phyloP scores from a whole-genome alignment of 1,284 basidiomycete species.

The Ustilago sp. region DNA sequence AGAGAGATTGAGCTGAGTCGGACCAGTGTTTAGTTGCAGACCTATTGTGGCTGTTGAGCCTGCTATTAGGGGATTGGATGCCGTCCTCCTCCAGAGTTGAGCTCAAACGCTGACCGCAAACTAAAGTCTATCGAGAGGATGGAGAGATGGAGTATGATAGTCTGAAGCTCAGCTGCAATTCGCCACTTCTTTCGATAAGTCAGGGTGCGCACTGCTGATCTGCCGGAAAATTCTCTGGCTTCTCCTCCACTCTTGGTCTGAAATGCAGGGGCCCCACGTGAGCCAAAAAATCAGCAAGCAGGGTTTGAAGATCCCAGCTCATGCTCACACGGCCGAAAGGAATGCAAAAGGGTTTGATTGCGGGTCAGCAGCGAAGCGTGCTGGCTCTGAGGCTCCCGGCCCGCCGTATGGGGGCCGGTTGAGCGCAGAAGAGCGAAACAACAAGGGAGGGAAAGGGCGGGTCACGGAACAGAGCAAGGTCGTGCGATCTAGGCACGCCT shows the following conservation, averaged over 20 bases:
- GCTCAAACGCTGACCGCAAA: neutral
- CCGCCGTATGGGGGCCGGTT: too few species aligned
- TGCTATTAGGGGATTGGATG: neutral
- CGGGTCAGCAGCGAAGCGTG: too few species aligned
- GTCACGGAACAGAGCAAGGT: too few species aligned
- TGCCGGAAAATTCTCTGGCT: constrained; percentile 3
- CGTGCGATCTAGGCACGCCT: too few species aligned
- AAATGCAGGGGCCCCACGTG: constrained; percentile 4
- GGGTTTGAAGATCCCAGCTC: too few species aligned
- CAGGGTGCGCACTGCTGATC: neutral
- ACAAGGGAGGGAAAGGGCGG: too few species aligned
- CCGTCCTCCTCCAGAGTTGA: neutral
- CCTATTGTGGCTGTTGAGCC: neutral
- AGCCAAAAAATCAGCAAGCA: neutral
- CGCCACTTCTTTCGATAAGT: constrained; percentile 1
- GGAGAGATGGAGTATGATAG: neutral
- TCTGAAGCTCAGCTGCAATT: neutral
- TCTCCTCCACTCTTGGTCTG: neutral
- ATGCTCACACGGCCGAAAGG: too few species aligned
- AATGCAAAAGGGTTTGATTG: too few species aligned
- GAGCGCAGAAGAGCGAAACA: too few species aligned
- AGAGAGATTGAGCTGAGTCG: neutral
- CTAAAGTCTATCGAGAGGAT: neutral
- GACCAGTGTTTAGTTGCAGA: neutral
- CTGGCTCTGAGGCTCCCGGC: too few species aligned